Base-by-base conservation (phyloP, 2,329 filamentous ascomycete species). In the Fusarium sp. region DNA sequence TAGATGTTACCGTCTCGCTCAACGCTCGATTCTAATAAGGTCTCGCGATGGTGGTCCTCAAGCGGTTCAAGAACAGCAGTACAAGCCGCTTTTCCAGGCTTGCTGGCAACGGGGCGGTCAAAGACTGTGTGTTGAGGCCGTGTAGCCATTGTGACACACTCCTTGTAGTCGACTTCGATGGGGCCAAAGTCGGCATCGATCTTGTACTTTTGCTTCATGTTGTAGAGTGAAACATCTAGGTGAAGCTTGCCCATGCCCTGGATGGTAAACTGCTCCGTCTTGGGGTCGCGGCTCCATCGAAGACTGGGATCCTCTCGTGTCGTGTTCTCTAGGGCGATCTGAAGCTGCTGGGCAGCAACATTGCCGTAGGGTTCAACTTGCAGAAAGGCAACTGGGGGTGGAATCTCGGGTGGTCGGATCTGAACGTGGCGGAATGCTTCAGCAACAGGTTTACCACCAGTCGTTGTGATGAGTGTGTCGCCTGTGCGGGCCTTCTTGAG, bases 171-270 rank as follows among this genome's bases (percentile, higher is more conserved):
- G 69, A 99, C 98, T 78, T 98, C 94, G 71, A 99, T 97, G 63
- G 91, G 92, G 14, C 96, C 95, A 86, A 98, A 98, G 85, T 91
- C 71, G 87, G 95, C 88, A 90, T 98, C 82, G 87, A 88, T 95
- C 81, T 97, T 97, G 84, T 98, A 92, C 79, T 97, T 95, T 62
- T 94, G 94, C 74, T 97, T 91, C 11, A 99, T 90, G 50, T 95
- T 90, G 82, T 98, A 94, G 59, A 95, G 87, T 1, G 96, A 95
- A 58, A 99, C 97, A 78, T 99, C 97, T 1, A 99, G 88, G 82
- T 99, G 97, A 32, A 99, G 89, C 78, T 97, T 95, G 9, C 97
- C 97, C 97, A 99, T 98, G 5, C 97, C 97, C 63, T 95, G 95
- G 1, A 99, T 88, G 35, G 97, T 92, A 56, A 97, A 98, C 79